Conservation (phyloP, 2,329 filamentous ascomycete species). For the Xylaria arbuscula region DNA sequence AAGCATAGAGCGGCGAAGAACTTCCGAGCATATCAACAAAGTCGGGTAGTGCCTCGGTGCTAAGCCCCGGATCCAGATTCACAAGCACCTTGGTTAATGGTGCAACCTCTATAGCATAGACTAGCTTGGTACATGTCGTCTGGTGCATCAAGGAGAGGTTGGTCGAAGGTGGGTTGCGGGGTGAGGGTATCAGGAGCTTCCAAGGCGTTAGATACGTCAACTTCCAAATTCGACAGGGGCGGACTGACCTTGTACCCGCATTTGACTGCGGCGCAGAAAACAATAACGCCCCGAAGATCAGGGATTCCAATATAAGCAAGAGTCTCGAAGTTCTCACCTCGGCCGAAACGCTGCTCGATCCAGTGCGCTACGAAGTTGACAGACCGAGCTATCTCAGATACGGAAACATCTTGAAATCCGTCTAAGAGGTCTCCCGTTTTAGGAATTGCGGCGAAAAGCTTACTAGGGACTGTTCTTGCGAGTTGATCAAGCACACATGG, state of each 20-base stretch:
- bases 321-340: not conserved
- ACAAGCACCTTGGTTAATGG: not conserved
- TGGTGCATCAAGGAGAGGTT: not conserved
- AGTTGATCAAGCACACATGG: not conserved
- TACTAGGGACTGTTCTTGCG: not conserved
- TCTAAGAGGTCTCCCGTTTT: not conserved
- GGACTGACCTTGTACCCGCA: not conserved
- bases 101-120: not conserved
- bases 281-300: not conserved
- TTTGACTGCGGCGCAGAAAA: not conserved
- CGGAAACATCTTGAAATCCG: not conserved
- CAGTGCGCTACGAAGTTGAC: not conserved
- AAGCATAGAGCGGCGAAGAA: slow-evolving; percentile 28
- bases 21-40: not conserved
- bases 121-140: not conserved
- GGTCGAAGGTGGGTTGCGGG: not conserved
- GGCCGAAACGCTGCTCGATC: not conserved
- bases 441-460: not conserved
- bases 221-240: not conserved
- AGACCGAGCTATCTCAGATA: not conserved
- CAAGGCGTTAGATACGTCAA: not conserved
- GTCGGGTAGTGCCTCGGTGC: not conserved
- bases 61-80: not conserved
- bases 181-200: not conserved
- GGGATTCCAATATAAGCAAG: not conserved